Base-by-base conservation (phyloP, 192 early-diverging fungal species). In the Glomus cerebriforme region DNA sequence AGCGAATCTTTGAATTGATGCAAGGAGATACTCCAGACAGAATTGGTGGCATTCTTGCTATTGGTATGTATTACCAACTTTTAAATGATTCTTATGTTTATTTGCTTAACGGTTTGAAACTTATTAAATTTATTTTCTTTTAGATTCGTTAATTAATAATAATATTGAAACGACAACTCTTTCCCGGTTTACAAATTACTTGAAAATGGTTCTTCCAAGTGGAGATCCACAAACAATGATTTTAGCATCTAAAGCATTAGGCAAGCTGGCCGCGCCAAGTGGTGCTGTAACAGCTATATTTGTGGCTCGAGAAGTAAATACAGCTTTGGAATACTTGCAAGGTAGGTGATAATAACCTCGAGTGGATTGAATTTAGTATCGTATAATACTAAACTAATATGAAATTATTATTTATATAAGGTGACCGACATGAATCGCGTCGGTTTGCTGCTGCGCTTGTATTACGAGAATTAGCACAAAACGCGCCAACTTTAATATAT, bases 401-500 rank as follows among this genome's bases (percentile, higher is more conserved):
- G 47, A 22, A 7, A 39, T 24, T 27, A 54, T 49, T 10, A 8
- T 29, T 27, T 54, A 19, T 80, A 35, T 66, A 39, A 92, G 92
- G 92, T 47, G 94, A 95, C 65, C 85, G 93, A n/a, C 87, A 93
- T 45, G 95, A 97, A 78, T 85, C 87, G 3, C 79, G 92, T 66
- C 83, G 95, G 45, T 93, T 94, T 85, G 93, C 95, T 3, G 93
- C 94, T 67, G 94, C 95, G 0, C 81, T 96, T 7, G 91, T 97
- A 8, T 79, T 97, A 6, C 80, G 87, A 15, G 93, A 94, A 77
- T 86, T 97, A 3, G 89, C 93, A 5, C 79, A 88, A 39, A 93
- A 92, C 77, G 91, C 95, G 8, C 93, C 95, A 19, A 92, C 93
- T 43, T 84, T 97, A 32, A 89, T 98, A 22, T 96, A 94, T 78